Evolutionary conservation across 371 early-diverging fungal genomes (phyloP).

Genomic region (Enteropsectra breve): DNA sequence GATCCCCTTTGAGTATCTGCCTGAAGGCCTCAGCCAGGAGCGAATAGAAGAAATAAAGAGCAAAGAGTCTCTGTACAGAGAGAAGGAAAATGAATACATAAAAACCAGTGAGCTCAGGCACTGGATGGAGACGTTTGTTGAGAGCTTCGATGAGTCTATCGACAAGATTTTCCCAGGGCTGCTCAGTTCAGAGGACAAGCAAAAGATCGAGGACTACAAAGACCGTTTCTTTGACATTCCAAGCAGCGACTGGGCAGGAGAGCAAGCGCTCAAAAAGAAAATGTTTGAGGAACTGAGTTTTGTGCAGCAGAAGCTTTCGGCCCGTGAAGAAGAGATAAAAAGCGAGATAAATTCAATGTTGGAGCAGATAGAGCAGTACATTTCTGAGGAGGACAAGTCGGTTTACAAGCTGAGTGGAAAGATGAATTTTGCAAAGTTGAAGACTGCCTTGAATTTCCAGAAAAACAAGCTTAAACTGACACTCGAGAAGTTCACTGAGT

Average conservation of each 20-base stretch:
- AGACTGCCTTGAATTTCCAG: not conserved
- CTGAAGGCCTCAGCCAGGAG: constrained; percentile 9
- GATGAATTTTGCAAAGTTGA: not conserved
- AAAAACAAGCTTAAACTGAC: not conserved
- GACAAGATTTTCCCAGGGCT: constrained; percentile 11
- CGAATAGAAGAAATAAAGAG: constrained; percentile 3
- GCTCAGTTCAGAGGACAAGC: constrained; percentile 1
- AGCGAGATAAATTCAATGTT: not conserved
- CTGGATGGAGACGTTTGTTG: not conserved
- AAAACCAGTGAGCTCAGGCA: not conserved
- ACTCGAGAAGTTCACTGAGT: not conserved
- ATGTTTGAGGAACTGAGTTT: not conserved
- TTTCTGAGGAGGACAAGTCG: too few species aligned
- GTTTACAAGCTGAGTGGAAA: not conserved
- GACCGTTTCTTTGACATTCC: not conserved
- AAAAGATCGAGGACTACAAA: not conserved
- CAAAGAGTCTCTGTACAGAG: not conserved
- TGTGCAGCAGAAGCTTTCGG: constrained; percentile 1
- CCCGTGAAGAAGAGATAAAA: not conserved
- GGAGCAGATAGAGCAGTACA: not conserved
- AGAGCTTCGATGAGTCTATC: not conserved
- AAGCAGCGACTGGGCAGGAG: not conserved
- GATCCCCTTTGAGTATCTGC: not conserved
- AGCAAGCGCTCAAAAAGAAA: not conserved
- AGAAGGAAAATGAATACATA: constrained; percentile 1